Conservation (phyloP, 2,329 filamentous ascomycete genomes). For the Fusarium zealandicum region DNA sequence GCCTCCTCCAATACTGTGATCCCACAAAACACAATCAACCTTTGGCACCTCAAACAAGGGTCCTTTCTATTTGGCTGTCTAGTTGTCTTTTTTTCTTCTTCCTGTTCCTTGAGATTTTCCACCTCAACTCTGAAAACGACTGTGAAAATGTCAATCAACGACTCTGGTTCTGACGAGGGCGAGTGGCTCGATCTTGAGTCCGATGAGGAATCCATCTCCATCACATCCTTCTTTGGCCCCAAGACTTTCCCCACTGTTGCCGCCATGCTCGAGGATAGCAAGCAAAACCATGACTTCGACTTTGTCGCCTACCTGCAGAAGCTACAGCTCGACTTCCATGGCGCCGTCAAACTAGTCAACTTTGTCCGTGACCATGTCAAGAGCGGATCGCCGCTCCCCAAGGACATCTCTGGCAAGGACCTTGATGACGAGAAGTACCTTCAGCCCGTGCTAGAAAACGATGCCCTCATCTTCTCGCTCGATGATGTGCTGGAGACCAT, state of each 20-base stretch:
- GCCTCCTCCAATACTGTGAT: constrained; percentile 48
- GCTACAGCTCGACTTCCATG: constrained; percentile 73
- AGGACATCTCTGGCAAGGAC: constrained; percentile 64
- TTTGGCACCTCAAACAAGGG: constrained; percentile 2
- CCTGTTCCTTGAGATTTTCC: background rate
- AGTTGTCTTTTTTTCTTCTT: constrained; percentile 4
- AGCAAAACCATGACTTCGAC: constrained; percentile 71
- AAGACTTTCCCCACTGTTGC: constrained; percentile 68
- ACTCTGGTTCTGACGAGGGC: constrained; percentile 51
- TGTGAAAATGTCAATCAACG: constrained; percentile 41
- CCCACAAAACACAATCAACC: constrained; percentile 40
- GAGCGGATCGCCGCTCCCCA: constrained; percentile 56
- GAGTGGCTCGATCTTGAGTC: constrained; percentile 65
- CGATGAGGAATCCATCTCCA: constrained; percentile 67
- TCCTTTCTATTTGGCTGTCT: constrained; percentile 14
- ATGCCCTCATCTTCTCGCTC: constrained; percentile 85
- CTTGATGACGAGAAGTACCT: constrained; percentile 83
- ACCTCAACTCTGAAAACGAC: constrained; percentile 47
- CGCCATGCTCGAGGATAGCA: constrained; percentile 74
- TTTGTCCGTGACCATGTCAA: constrained; percentile 62
- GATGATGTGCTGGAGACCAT: constrained; percentile 69
- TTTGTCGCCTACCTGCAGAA: constrained; percentile 65
- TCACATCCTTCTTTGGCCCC: constrained; percentile 74
- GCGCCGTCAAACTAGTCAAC: constrained; percentile 77
- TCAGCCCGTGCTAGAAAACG: constrained; percentile 85